phyloP scores from a whole-genome alignment of 225 moss, liverwort and hornwort species.

The Antitrichia curtipendula region DNA sequence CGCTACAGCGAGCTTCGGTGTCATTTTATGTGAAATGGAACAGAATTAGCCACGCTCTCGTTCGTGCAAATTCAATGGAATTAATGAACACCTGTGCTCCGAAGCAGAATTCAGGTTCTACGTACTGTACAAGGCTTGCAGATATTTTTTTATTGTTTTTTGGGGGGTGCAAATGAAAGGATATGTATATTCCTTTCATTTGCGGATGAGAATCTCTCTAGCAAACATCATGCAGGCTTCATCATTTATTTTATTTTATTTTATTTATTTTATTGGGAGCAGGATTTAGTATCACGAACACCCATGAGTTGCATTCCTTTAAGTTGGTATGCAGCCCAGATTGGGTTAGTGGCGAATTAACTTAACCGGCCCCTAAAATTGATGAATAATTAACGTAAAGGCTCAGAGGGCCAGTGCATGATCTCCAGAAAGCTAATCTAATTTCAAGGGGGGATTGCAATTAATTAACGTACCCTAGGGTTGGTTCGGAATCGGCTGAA shows the following conservation, averaged over 20 bases:
- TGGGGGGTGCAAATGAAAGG: not conserved
- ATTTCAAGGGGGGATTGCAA: not conserved
- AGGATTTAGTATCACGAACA: not conserved
- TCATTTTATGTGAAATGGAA: not conserved
- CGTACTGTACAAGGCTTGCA: too few relatives aligned
- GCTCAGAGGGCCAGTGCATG: not conserved
- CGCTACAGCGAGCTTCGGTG: not conserved
- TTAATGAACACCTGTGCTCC: too few relatives aligned
- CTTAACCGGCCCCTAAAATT: not conserved
- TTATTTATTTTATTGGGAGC: not conserved
- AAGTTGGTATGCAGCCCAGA: not conserved
- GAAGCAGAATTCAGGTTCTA: too few relatives aligned
- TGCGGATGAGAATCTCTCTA: not conserved
- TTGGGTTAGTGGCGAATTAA: not conserved
- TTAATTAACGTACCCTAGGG: not conserved
- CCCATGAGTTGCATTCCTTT: not conserved
- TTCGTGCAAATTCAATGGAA: not conserved
- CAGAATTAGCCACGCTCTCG: not conserved
- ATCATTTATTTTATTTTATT: not conserved
- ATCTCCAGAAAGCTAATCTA: not conserved
- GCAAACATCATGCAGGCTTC: not conserved
- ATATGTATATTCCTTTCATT: not conserved
- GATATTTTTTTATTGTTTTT: not conserved
- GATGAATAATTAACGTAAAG: not conserved
- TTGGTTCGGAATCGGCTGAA: not conserved